Conservation (phyloP, 2,329 filamentous ascomycete species). For the Exophiala lecanii-corni region DNA sequence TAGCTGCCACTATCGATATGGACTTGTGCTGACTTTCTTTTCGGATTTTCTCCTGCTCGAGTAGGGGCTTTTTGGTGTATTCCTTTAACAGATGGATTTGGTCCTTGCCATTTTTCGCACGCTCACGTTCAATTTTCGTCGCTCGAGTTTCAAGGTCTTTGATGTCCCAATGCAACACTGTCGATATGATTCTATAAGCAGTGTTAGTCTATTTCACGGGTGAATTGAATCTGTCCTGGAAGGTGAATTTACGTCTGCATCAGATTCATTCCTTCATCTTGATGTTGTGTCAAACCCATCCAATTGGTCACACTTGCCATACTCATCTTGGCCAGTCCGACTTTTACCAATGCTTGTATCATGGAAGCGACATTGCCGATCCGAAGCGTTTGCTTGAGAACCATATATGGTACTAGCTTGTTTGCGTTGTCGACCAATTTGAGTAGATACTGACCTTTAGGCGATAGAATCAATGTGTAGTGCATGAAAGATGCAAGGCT, state of each 20-base stretch:
- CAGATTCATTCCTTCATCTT: slow-evolving; percentile 75
- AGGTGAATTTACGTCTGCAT: slow-evolving; percentile 53
- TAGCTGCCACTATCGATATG: slow-evolving; percentile 62
- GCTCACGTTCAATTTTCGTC: slow-evolving; percentile 60
- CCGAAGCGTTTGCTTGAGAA: slow-evolving; percentile 68
- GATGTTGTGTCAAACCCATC: slow-evolving; percentile 66
- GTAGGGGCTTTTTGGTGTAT: slow-evolving; percentile 50
- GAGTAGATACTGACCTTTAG: slow-evolving; percentile 69
- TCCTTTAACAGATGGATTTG: slow-evolving; percentile 58
- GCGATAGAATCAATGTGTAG: slow-evolving; percentile 66
- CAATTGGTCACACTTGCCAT: slow-evolving; percentile 72
- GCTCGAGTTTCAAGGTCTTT: slow-evolving; percentile 63
- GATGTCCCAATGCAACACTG: slow-evolving; percentile 68
- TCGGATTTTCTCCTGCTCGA: slow-evolving; percentile 57
- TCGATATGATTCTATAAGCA: slow-evolving; percentile 60
- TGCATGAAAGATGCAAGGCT: slow-evolving; percentile 71
- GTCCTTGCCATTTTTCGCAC: slow-evolving; percentile 55
- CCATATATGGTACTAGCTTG: slow-evolving; percentile 64
- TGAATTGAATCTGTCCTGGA: background rate
- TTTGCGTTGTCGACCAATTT: slow-evolving; percentile 67
- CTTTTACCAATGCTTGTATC: slow-evolving; percentile 68
- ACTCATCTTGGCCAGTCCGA: slow-evolving; percentile 73
- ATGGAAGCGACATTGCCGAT: slow-evolving; percentile 77
- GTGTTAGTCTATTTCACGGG: background rate
- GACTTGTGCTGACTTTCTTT: slow-evolving; percentile 47